phyloP scores from a whole-genome alignment of 768 basidiomycete genomes.

The Pulveroboletus ravenelii region DNA sequence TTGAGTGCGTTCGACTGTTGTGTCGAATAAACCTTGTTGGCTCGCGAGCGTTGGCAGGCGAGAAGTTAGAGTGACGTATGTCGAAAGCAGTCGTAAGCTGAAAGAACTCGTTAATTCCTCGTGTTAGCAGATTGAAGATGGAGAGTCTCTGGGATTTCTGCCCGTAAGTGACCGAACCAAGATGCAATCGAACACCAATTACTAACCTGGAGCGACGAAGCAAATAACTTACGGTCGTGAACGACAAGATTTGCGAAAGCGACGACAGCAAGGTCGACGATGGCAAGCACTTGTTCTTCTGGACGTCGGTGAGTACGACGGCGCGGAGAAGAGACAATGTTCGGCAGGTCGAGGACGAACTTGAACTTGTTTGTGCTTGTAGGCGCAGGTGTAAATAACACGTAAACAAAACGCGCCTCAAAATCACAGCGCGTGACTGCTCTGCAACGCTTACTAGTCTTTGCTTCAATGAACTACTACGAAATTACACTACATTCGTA shows the following conservation, averaged over 20 bases:
- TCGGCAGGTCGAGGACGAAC: slow-evolving; percentile 10
- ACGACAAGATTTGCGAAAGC: slow-evolving; percentile 17
- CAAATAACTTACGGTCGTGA: slow-evolving; percentile 25
- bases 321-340: slow-evolving; percentile 14
- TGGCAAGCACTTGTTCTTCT: slow-evolving; percentile 18
- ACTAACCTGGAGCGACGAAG: slow-evolving; percentile 23
- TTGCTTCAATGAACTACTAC: background rate
- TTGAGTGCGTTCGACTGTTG: slow-evolving; percentile 13
- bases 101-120: slow-evolving; percentile 19
- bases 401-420: slow-evolving; percentile 27
- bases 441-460: background rate
- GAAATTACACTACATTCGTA: slow-evolving; percentile 5
- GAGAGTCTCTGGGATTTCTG: slow-evolving; percentile 5
- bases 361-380: slow-evolving; percentile 35
- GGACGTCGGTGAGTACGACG: slow-evolving; percentile 16
- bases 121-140: slow-evolving; percentile 18
- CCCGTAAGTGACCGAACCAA: background rate
- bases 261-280: slow-evolving; percentile 17
- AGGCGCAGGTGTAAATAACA: slow-evolving; percentile 23
- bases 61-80: slow-evolving; percentile 12
- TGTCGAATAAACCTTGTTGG: slow-evolving; percentile 15
- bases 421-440: slow-evolving; percentile 22
- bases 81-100: slow-evolving; percentile 23
- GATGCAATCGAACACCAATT: background rate
- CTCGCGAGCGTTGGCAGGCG: slow-evolving; percentile 13